A percentile compares a stretch with the other conserved stretches of the same genome.
These are phyloP conservation scores for Dendrostoma leiphaemia DNA, from an alignment of 2,329 filamentous ascomycete species.

Conservation along the genomic window DNA sequence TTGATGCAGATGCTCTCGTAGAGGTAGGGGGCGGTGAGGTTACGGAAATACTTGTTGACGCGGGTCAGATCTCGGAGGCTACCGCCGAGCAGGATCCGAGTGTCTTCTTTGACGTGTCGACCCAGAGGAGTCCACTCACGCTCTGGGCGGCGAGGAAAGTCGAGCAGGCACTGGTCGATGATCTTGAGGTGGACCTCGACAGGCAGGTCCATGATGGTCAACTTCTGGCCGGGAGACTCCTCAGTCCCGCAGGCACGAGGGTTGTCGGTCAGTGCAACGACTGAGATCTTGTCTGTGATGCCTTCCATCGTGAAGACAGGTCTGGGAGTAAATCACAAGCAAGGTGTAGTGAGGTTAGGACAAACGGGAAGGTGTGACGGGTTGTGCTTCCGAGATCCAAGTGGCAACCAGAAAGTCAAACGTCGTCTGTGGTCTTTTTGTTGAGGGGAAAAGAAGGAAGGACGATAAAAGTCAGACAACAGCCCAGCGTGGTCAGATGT, in stretches of 20 bases:
- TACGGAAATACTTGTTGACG: constrained; percentile 12
- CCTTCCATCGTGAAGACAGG: not conserved
- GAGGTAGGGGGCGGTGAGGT: constrained; percentile 7
- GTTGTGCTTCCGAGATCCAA: no score
- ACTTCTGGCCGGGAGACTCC: not conserved
- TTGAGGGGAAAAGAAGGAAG: no score
- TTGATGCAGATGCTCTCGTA: constrained; percentile 12
- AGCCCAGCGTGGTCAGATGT: no score
- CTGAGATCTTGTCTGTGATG: not conserved
- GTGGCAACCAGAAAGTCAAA: no score
- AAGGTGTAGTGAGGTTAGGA: not conserved
- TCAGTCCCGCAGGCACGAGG: no score
- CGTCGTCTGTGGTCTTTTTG: no score
- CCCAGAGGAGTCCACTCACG: not conserved
- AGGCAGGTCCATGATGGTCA: constrained; percentile 8
- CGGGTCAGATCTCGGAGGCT: constrained; percentile 10
- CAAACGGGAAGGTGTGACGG: no score
- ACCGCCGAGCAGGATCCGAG: constrained; percentile 1
- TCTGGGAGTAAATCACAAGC: no score
- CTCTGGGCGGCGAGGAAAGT: not conserved
- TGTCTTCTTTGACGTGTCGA: not conserved
- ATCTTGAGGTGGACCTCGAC: constrained; percentile 13
- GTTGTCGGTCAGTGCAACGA: not conserved
- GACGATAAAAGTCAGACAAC: no score
- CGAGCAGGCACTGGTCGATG: not conserved